These are phyloP conservation scores for Pyricularia sp. DNA, from an alignment of 2,329 filamentous ascomycete species.

Conservation along the genomic window DNA sequence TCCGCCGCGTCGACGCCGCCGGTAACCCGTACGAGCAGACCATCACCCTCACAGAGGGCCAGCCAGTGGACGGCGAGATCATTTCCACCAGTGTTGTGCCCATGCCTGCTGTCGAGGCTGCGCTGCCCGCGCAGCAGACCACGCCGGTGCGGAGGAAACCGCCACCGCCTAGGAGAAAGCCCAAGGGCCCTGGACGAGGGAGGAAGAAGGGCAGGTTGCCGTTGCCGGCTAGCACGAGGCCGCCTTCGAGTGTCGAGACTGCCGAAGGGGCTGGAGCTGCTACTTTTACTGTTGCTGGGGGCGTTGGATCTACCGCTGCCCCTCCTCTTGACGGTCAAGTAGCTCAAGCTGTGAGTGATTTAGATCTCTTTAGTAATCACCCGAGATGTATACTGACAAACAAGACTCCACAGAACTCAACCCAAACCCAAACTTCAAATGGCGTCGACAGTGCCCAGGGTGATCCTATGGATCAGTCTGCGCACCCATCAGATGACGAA, in stretches of 20 bases:
- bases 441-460: background rate
- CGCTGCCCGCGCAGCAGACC: slow-evolving; percentile 33
- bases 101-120: slow-evolving; percentile 33
- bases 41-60: slow-evolving; percentile 70
- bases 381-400: background rate
- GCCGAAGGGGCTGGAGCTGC: background rate
- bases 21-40: slow-evolving; percentile 82
- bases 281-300: background rate
- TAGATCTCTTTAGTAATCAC: background rate
- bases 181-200: slow-evolving; percentile 67
- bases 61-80: slow-evolving; percentile 73
- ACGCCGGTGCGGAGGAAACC: slow-evolving; percentile 50
- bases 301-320: background rate
- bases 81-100: slow-evolving; percentile 49
- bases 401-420: background rate
- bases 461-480: slow-evolving; percentile 3
- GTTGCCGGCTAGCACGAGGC: slow-evolving; percentile 18
- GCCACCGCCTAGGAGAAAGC: slow-evolving; percentile 72
- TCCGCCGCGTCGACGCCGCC: slow-evolving; percentile 66
- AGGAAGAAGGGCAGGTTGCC: slow-evolving; percentile 65
- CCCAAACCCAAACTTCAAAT: background rate
- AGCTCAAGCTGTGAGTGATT: background rate
- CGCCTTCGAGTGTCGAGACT: background rate
- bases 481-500: slow-evolving; percentile 3
- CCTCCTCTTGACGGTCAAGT: background rate